Conservation (phyloP, 2,329 filamentous ascomycete genomes). For the Talaromyces amestolkiae region DNA sequence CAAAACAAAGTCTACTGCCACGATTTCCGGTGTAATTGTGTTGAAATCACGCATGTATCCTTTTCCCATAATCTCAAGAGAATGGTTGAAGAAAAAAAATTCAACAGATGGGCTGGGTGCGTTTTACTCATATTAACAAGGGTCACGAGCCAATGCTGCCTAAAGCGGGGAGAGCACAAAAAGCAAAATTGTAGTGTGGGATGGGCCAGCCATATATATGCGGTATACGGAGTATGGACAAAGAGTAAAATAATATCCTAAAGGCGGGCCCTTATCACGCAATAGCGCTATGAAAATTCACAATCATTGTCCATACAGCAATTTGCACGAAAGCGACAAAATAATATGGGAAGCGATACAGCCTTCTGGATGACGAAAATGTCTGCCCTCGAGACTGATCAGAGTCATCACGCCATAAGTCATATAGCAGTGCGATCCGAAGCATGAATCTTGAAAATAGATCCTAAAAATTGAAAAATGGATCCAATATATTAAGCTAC, state of each 20-base stretch:
- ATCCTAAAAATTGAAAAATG: neutral
- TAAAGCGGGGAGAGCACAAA: neutral
- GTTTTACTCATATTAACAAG: neutral
- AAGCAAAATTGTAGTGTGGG: neutral
- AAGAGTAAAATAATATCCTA: neutral
- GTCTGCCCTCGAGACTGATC: neutral
- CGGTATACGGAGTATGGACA: neutral
- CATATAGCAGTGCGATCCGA: neutral
- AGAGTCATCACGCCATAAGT: neutral
- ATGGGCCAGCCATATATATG: neutral
- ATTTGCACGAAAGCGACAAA: neutral
- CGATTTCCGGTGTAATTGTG: neutral
- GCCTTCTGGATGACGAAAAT: neutral
- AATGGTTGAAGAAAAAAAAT: neutral
- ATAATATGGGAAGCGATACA: neutral
- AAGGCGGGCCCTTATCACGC: neutral
- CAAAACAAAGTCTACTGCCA: neutral
- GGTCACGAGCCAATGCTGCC: neutral
- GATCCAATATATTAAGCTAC: neutral
- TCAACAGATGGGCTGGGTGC: neutral
- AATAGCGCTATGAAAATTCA: neutral
- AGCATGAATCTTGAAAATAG: neutral
- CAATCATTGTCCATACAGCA: conserved; percentile 2
- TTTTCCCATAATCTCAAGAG: neutral
- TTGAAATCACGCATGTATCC: neutral